These are phyloP conservation scores for Vigna nakashimae DNA, from an alignment of 306 rosid species.

Conservation along the genomic window DNA sequence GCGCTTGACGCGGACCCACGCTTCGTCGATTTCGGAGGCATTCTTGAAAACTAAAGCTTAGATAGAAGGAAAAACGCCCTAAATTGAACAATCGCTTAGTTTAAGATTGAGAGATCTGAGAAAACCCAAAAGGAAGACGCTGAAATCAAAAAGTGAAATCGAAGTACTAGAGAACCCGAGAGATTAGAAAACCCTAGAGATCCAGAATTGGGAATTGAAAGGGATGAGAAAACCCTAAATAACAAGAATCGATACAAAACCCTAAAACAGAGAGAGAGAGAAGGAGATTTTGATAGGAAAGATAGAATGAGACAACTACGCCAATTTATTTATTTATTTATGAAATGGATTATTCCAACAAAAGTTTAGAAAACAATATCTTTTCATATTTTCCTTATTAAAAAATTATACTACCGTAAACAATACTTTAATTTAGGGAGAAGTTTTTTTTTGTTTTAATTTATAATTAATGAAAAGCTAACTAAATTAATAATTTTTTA, in stretches of 20 bases:
- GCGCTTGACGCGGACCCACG: slow-evolving; percentile 65
- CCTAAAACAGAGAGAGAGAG: not conserved
- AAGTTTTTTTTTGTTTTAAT: no score
- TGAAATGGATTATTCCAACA: no score
- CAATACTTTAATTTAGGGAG: no score
- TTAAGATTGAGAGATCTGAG: not conserved
- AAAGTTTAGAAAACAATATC: no score
- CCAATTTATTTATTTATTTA: not conserved
- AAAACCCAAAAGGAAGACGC: not conserved
- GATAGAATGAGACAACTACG: not conserved
- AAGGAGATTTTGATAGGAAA: not conserved
- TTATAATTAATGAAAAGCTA: no score
- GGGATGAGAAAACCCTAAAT: slow-evolving; percentile 14
- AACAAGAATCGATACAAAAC: not conserved
- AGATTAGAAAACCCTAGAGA: not conserved
- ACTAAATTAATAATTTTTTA: no score
- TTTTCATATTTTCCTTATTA: no score
- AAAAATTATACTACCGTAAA: no score
- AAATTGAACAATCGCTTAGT: not conserved
- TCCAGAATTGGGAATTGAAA: not conserved
- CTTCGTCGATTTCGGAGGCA: slow-evolving; percentile 94
- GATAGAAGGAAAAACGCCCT: slow-evolving; percentile 1
- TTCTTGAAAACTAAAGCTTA: slow-evolving; percentile 41
- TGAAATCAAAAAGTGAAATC: not conserved
- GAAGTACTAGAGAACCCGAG: not conserved